phyloP scores from a whole-genome alignment of 2,329 filamentous ascomycete species.

The Penicillium polonicum region DNA sequence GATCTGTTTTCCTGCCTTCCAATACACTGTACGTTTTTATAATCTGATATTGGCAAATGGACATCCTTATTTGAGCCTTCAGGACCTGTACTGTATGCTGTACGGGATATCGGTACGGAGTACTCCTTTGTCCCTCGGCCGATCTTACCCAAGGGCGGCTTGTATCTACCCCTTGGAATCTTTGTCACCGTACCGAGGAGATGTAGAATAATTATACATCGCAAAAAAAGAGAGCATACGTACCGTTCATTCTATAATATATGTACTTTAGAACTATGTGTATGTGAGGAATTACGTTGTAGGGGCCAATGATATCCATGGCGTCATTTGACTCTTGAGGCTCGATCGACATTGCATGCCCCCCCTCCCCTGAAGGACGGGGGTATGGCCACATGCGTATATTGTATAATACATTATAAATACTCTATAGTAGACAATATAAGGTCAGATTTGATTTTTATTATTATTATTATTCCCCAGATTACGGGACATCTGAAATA shows the following conservation, averaged over 20 bases:
- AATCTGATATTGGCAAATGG: neutral
- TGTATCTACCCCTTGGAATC: conserved; percentile 1
- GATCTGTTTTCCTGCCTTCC: neutral
- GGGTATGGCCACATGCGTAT: conserved; percentile 3
- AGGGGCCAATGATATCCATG: conserved; percentile 16
- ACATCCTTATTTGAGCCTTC: neutral
- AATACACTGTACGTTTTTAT: too few species aligned
- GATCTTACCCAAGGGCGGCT: conserved; percentile 5
- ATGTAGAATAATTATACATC: neutral
- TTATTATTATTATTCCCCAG: neutral
- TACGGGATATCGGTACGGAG: neutral
- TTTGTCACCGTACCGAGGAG: neutral
- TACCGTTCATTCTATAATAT: neutral
- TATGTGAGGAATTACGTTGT: neutral
- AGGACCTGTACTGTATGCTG: neutral
- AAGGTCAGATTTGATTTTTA: neutral
- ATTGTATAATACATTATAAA: neutral
- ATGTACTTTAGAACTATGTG: neutral
- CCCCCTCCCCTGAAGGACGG: conserved; percentile 21
- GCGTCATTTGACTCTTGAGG: conserved; percentile 27
- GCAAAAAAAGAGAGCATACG: neutral
- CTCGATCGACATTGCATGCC: conserved; percentile 38
- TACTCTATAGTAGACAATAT: neutral
- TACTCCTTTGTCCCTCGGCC: neutral
- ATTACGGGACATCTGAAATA: neutral